phyloP scores from a whole-genome alignment of 371 early-diverging fungal species.

The Rhizomucor miehei region DNA sequence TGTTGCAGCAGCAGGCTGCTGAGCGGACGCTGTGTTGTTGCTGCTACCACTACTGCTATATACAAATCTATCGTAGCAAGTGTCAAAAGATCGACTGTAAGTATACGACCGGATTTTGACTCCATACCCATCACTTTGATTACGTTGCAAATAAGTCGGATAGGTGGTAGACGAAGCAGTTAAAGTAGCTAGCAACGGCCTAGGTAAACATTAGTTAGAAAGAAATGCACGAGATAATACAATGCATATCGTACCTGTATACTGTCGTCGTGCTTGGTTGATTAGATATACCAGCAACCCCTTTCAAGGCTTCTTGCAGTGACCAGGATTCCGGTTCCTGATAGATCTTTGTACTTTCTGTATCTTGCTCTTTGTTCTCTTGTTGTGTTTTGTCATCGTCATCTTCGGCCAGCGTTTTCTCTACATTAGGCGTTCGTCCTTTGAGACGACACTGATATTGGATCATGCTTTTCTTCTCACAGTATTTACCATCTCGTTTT shows the following conservation, averaged over 20 bases:
- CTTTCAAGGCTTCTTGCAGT: conserved; percentile 43
- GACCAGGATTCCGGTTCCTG: conserved; percentile 21
- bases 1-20: neutral
- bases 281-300: conserved; percentile 37
- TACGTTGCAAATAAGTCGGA: conserved; percentile 17
- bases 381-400: conserved; percentile 7
- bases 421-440: neutral
- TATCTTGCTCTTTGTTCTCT: neutral
- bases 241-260: neutral
- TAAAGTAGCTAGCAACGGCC: neutral
- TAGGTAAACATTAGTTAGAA: neutral
- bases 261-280: neutral
- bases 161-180: no score
- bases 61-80: no score
- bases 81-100: neutral
- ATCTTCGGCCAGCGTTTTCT: conserved; percentile 5
- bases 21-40: neutral
- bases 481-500: conserved; percentile 1
- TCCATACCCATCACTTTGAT: conserved; percentile 37
- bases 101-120: conserved; percentile 12
- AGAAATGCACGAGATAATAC: neutral
- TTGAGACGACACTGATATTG: no score
- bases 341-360: neutral
- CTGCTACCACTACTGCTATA: no score
- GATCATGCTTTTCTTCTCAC: neutral